Base-by-base conservation (phyloP, 2,329 filamentous ascomycete species). In the Trichoderma pleuroti region DNA sequence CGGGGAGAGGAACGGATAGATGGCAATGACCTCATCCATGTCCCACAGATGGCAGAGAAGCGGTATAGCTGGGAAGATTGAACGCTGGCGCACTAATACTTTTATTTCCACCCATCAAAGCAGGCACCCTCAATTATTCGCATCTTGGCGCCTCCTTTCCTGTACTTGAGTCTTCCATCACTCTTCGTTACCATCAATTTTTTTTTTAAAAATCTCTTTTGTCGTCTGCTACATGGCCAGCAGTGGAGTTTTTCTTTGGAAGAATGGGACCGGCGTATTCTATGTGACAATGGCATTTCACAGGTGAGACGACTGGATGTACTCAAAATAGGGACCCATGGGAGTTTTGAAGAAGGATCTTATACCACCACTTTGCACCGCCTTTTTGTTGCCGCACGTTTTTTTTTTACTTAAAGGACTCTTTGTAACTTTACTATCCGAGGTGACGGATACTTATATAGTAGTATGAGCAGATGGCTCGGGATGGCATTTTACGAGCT, bases 21-120 rank as follows among this genome's bases (percentile, higher is more conserved):
- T 61, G 81, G 82, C 0, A 77, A 77, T 5, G 85, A 87, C 66
- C 75, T 86, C 26, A 78, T 87, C 4, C 85, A 87, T 71, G 83
- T 87, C 11, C 85, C 85, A 2, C 85, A 87, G 74, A 76, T 84
- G 70, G 83, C 85, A 4, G 82, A 82, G 36, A 82, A 80, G 72
- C 79, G 85, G 42, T 87, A 86, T 68, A 87, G 85, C 72, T 87
- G 85, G 85, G 85, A 87, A 73, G 79, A 83, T 21, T 60, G 16
- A 57, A 34, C 12, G 21, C 7, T 32, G 16, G 10, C 30, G 6
- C 10, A 18, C 24, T 24, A 56, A 36, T 5, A 21, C n/a, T 49
- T 21, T 1, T 1, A n/a, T 10, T 11, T 16, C 36, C 42, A n/a
- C 11, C 12, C 21, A 46, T 18, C 26, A 4, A 62, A 46, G 24